These are phyloP conservation scores for Alternaria sp. DNA, from an alignment of 2,329 filamentous ascomycete species.

Conservation along the genomic window DNA sequence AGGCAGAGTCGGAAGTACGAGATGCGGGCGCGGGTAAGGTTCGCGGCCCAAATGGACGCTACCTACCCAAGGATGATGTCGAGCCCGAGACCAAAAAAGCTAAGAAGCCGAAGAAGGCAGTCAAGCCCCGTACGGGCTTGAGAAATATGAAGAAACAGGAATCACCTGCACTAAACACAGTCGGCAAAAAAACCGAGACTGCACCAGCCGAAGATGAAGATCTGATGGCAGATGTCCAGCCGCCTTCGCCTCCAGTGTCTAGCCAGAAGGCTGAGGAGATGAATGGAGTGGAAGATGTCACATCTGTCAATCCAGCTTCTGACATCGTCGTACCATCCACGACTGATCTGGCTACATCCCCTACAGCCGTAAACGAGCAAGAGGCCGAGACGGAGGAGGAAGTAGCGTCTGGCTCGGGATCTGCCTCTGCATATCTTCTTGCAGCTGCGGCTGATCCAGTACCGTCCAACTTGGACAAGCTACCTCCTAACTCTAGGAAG, in stretches of 20 bases:
- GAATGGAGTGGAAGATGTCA: neutral
- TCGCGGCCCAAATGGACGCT: constrained; percentile 25
- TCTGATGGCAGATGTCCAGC: neutral
- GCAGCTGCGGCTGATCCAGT: constrained; percentile 29
- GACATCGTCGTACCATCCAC: neutral
- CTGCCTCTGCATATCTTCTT: constrained; percentile 10
- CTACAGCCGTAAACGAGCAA: neutral
- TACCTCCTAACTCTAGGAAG: constrained; percentile 18
- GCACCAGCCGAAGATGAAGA: neutral
- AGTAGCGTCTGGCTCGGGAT: neutral
- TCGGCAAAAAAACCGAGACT: neutral
- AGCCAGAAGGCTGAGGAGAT: neutral
- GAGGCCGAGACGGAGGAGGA: neutral
- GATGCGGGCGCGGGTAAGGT: constrained; percentile 20
- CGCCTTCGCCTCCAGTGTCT: neutral
- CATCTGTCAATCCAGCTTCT: neutral
- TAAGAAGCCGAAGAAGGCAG: constrained; percentile 3
- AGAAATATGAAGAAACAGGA: neutral
- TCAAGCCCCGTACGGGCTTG: neutral
- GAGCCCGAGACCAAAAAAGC: neutral
- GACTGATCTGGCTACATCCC: too few relatives aligned
- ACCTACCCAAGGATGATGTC: constrained; percentile 9
- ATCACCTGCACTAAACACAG: neutral
- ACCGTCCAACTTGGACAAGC: constrained; percentile 26
- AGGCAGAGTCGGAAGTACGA: constrained; percentile 1